Evolutionary conservation across 768 basidiomycete genomes (phyloP), one percentile per base, ranked within the genome.

Genomic region (Leccinum olivaceopallidum): DNA sequence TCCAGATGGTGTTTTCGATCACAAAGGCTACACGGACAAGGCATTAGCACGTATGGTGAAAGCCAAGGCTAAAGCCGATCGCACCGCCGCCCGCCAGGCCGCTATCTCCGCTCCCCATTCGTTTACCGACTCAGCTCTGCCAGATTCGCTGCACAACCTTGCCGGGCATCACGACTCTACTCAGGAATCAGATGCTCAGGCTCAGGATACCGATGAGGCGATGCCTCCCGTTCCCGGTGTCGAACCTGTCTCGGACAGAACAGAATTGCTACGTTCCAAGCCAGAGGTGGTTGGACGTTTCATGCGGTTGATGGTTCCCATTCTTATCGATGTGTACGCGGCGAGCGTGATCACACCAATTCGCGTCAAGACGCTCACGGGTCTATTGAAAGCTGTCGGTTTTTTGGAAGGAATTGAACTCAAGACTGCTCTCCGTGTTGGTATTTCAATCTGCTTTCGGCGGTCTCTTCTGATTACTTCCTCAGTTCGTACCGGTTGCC

Each of bases 251-350:
- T 74, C 70, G 6, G 88, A 89, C 67, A 80, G 95, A 53, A 85
- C 89, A 16, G 88, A 94, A 49, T 72, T 97, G 51, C 75, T 95
- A 49, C 85, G 89, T 57, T 85, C 84, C 5, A 87, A 89, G 61
- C 83, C 89, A 24, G 80, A 78, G n/a, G 85, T 93, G 28, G 89
- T 95, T 53, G 86, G 84, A 20, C 84, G 87, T 16, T 98, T 95
- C 75, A 92, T 95, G 84, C 85, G 86, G 52, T 79, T 96, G 36
- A 86, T 94, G 67, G 88, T 98, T 0, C 97, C 97, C 1, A 94
- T 97, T 58, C 83, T 99, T 58, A 88, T 98, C 60, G 97, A 98
- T 67, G 95, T 99, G n/a, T 98, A 98, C 75, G 91, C 95, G n/a
- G 96, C 97, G 32, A 97, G 94, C 72, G 95, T 98, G 28, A 87